Percentiles rank a stretch among this genome's conserved stretches.
Conservation (phyloP, 148 eudicot species). For the Rhododendron henanense region DNA sequence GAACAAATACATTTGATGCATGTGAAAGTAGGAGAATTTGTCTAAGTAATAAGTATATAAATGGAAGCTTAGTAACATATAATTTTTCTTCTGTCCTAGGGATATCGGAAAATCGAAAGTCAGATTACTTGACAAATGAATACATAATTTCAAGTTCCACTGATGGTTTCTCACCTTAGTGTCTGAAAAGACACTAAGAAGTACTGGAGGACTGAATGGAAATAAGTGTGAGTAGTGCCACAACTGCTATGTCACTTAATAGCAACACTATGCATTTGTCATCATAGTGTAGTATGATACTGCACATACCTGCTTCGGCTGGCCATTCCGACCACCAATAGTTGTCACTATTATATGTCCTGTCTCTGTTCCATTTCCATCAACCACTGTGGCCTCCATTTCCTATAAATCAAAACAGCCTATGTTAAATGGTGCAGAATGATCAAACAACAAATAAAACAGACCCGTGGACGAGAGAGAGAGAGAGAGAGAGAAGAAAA, state of each 20-base stretch:
- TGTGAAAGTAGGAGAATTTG: not conserved
- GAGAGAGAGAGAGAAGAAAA: not conserved
- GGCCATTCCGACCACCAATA: slow-evolving; percentile 80
- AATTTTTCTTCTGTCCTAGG: not conserved
- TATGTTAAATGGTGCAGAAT: not conserved
- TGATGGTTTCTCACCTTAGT: not conserved
- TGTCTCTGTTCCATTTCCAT: slow-evolving; percentile 84
- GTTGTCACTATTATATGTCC: slow-evolving; percentile 87
- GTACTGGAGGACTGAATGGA: not conserved
- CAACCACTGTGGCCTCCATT: slow-evolving; percentile 66
- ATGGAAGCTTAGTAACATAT: not conserved
- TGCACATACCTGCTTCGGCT: slow-evolving; percentile 71
- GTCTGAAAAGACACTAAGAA: not conserved
- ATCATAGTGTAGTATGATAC: not conserved
- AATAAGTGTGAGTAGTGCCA: not conserved
- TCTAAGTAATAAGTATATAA: not conserved
- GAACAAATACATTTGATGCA: not conserved
- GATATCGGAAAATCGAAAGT: not conserved
- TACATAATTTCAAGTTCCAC: not conserved
- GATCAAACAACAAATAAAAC: not conserved
- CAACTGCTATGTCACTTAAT: not conserved
- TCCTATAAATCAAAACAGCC: slow-evolving; percentile 41
- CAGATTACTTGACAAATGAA: not conserved
- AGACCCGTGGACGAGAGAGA: not conserved
- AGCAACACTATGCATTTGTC: not conserved